Percentiles rank a stretch among this genome's conserved stretches.
Conservation (phyloP, 1,139 yeast genomes). For the Debaryomyces robertsiae region DNA sequence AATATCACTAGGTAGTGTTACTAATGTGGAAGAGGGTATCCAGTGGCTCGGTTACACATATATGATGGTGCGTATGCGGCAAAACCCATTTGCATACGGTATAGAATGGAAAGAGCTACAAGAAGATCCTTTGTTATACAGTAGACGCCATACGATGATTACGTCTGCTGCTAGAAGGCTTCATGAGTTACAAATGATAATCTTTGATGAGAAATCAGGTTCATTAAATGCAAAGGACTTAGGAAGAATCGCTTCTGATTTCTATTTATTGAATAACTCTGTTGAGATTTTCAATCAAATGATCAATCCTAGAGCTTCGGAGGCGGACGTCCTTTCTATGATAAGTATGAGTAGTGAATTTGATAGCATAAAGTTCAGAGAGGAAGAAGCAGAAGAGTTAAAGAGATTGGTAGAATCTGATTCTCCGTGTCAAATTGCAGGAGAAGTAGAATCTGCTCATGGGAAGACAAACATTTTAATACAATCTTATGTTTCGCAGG, state of each 20-base stretch:
- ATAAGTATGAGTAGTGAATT: constrained; percentile 93
- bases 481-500: constrained; percentile 85
- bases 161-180: constrained; percentile 78
- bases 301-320: constrained; percentile 83
- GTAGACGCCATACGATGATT: constrained; percentile 74
- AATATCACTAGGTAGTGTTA: constrained; percentile 91
- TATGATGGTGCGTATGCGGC: constrained; percentile 90
- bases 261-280: constrained; percentile 80
- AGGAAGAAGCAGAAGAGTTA: constrained; percentile 82
- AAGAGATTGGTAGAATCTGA: constrained; percentile 59
- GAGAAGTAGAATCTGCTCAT: constrained; percentile 72
- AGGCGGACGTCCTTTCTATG: constrained; percentile 88
- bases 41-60: constrained; percentile 98
- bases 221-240: constrained; percentile 83
- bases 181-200: constrained; percentile 87
- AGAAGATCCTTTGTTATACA: constrained; percentile 79
- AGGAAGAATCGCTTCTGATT: constrained; percentile 94
- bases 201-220: constrained; percentile 83
- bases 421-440: constrained; percentile 81
- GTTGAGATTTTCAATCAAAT: constrained; percentile 87
- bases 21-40: constrained; percentile 91
- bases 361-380: constrained; percentile 84
- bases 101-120: constrained; percentile 82
- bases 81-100: constrained; percentile 94
- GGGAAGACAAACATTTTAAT: constrained; percentile 87